Conservation (phyloP, 2,329 filamentous ascomycete species). For the Fusarium pseudocircinatum region DNA sequence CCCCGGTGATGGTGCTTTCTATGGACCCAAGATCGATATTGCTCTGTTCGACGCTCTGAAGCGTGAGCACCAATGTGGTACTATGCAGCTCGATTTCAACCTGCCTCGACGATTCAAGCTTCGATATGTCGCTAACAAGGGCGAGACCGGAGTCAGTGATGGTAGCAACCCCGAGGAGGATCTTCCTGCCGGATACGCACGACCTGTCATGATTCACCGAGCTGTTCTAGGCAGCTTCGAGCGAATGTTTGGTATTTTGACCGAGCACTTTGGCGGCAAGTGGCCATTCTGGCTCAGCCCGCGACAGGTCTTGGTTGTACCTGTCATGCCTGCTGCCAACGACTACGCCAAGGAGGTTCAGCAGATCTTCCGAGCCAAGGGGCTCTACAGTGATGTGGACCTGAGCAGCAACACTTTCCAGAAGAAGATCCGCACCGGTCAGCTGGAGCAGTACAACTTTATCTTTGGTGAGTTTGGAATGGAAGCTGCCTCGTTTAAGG, state of each 20-base stretch:
- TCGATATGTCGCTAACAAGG: conserved; percentile 62
- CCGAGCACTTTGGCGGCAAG: conserved; percentile 86
- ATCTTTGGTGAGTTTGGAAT: conserved; percentile 68
- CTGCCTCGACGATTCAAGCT: conserved; percentile 61
- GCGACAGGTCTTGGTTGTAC: conserved; percentile 72
- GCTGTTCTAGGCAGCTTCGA: conserved; percentile 79
- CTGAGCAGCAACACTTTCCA: conserved; percentile 79
- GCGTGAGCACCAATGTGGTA: conserved; percentile 71
- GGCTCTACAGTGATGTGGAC: conserved; percentile 72
- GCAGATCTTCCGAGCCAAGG: conserved; percentile 70
- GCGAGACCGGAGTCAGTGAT: conserved; percentile 52
- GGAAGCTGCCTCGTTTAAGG: not conserved
- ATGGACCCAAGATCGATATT: conserved; percentile 98
- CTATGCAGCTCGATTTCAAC: conserved; percentile 94
- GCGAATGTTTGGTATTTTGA: conserved; percentile 76
- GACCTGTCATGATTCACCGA: conserved; percentile 88
- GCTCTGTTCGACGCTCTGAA: conserved; percentile 88
- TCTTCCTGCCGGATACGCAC: conserved; percentile 75
- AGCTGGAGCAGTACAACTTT: conserved; percentile 85
- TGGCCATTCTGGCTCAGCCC: conserved; percentile 92
- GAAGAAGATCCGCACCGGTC: conserved; percentile 88
- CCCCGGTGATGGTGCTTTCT: conserved; percentile 95
- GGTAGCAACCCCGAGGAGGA: conserved; percentile 56
- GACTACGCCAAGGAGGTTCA: conserved; percentile 82
- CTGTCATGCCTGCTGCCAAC: conserved; percentile 79